Conservation (phyloP, 1,139 yeast species). For the Candida mesenterica region DNA sequence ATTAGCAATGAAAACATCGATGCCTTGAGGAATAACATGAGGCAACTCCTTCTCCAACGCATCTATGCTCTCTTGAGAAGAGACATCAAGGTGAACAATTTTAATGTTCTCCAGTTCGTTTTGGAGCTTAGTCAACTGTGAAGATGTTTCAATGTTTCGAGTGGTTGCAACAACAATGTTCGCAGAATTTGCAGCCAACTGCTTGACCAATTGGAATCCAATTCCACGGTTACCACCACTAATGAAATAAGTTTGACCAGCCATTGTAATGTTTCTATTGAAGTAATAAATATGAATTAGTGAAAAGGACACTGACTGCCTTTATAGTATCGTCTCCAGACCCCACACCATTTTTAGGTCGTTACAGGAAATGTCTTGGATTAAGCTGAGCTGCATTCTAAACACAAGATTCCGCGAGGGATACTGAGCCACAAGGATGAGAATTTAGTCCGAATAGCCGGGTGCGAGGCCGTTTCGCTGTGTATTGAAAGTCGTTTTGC, state of each 20-base stretch:
- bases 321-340: too few species aligned
- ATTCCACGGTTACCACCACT: constrained; percentile 32
- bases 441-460: too few species aligned
- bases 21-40: constrained; percentile 3
- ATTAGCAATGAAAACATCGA: constrained; percentile 7
- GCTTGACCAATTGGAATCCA: constrained; percentile 26
- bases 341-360: too few species aligned
- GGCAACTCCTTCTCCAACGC: constrained; percentile 3
- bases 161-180: constrained; percentile 23
- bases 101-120: constrained; percentile 5
- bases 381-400: too few species aligned
- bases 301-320: too few species aligned
- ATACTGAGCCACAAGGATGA: too few species aligned
- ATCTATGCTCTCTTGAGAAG: constrained; percentile 23
- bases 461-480: too few species aligned
- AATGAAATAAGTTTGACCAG: too few species aligned
- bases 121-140: constrained; percentile 14
- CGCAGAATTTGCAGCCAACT: constrained; percentile 13
- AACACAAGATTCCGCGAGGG: too few species aligned
- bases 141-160: constrained; percentile 12
- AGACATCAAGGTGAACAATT: constrained; percentile 9
- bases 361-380: too few species aligned
- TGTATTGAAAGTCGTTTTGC: too few species aligned
- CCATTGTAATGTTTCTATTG: too few species aligned
- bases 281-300: neutral